Evolutionary conservation across 2,329 filamentous ascomycete species (phyloP).

Genomic region (Fusarium sororula): DNA sequence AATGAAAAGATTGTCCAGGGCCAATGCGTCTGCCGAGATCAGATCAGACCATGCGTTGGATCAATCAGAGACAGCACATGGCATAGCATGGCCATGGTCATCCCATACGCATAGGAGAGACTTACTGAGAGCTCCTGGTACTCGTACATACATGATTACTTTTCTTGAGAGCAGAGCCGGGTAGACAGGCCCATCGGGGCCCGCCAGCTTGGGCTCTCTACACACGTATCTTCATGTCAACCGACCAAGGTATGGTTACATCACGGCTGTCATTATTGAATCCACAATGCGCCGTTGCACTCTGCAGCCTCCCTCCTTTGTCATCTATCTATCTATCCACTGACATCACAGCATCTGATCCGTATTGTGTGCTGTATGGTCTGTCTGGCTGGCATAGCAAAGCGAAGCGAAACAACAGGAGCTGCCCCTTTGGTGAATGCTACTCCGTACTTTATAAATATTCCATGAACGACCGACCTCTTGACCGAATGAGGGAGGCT

Average conservation of each 20-base stretch:
- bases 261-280: neutral
- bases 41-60: conserved; percentile 28
- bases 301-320: neutral
- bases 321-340: neutral
- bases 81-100: conserved; percentile 5
- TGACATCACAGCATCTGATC: neutral
- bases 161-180: neutral
- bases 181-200: neutral
- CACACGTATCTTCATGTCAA: neutral
- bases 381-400: neutral
- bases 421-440: neutral
- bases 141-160: neutral
- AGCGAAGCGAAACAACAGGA: neutral
- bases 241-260: neutral
- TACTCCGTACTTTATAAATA: neutral
- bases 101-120: neutral
- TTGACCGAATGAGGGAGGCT: conserved; percentile 16
- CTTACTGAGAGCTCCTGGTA: neutral
- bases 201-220: neutral
- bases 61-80: conserved; percentile 15
- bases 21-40: conserved; percentile 16
- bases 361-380: neutral
- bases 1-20: conserved; percentile 5
- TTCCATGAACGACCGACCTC: neutral
- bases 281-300: neutral